phyloP scores from a whole-genome alignment of 345 rosid species.

The Lepidium didymum region DNA sequence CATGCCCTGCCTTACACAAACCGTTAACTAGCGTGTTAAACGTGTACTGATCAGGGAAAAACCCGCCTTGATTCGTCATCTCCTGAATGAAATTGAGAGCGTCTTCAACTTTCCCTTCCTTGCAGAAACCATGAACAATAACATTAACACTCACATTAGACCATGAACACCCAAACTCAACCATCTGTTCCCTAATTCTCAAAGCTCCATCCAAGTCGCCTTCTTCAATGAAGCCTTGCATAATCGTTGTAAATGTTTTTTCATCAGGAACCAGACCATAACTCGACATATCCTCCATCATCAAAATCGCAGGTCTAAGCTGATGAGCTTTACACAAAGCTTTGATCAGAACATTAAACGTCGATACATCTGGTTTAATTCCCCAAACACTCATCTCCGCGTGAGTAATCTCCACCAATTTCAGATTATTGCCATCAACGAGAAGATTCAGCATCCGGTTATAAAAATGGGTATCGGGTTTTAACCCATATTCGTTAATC shows the following conservation, averaged over 20 bases:
- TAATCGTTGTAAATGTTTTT: slow-evolving; percentile 75
- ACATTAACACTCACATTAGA: slow-evolving; percentile 73
- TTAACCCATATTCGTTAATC: slow-evolving; percentile 49
- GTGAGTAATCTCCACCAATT: slow-evolving; percentile 65
- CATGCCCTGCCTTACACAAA: slow-evolving; percentile 71
- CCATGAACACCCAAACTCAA: slow-evolving; percentile 40
- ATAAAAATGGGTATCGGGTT: slow-evolving; percentile 53
- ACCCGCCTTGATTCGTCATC: slow-evolving; percentile 53
- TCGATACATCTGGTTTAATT: slow-evolving; percentile 67
- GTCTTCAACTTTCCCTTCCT: slow-evolving; percentile 63
- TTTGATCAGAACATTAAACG: slow-evolving; percentile 74
- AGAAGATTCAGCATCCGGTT: slow-evolving; percentile 73
- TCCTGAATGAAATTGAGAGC: slow-evolving; percentile 59
- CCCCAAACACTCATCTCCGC: slow-evolving; percentile 48
- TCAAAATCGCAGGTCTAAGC: slow-evolving; percentile 67
- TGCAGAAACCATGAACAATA: slow-evolving; percentile 79
- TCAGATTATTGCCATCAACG: slow-evolving; percentile 69
- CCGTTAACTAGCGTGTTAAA: slow-evolving; percentile 81
- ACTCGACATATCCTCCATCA: slow-evolving; percentile 85
- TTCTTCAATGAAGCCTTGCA: slow-evolving; percentile 84
- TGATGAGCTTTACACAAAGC: slow-evolving; percentile 88
- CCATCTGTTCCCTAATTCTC: slow-evolving; percentile 62
- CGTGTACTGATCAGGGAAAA: slow-evolving; percentile 69
- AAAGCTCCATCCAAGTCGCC: slow-evolving; percentile 74
- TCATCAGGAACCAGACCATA: slow-evolving; percentile 69